Evolutionary conservation across 225 moss, liverwort and hornwort species (phyloP).

Genomic region (Marchantia polymorpha): DNA sequence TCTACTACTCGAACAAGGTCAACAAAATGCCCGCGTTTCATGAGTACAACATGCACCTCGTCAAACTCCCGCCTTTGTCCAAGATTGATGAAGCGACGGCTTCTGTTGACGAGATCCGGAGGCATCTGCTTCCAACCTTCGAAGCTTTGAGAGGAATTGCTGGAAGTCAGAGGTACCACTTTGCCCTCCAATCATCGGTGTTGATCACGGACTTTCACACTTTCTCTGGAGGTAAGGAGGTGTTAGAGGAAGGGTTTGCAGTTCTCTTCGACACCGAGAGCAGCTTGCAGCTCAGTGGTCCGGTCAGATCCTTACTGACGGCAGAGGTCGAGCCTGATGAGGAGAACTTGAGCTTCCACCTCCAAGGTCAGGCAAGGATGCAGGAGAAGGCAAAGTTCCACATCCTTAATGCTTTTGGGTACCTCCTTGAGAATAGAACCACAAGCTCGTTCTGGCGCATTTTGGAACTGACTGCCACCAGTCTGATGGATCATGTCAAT

Average conservation of each 20-base stretch:
- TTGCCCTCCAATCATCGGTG: not conserved
- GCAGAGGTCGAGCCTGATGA: no score
- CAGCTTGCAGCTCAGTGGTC: not conserved
- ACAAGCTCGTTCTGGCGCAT: constrained; percentile 9
- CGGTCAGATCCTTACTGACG: no score
- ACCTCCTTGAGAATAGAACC: not conserved
- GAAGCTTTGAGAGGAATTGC: not conserved
- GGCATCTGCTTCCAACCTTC: no score
- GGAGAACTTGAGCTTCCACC: no score
- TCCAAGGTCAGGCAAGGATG: not conserved
- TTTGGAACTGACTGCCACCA: constrained; percentile 3
- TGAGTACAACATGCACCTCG: no score
- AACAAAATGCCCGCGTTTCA: no score
- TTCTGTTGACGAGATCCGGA: not conserved
- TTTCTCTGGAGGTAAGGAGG: not conserved
- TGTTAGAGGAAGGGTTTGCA: not conserved
- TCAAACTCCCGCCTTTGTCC: no score
- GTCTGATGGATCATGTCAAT: constrained; percentile 2
- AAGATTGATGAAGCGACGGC: no score
- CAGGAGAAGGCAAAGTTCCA: not conserved
- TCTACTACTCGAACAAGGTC: no score
- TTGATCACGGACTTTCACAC: not conserved
- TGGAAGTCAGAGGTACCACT: constrained; percentile 4
- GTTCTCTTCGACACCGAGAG: not conserved
- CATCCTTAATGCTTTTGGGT: constrained; percentile 11